A percentile compares a stretch with the other conserved stretches of the same genome.
Conservation (phyloP, 2,329 filamentous ascomycete species). For the Epichloe baconii region DNA sequence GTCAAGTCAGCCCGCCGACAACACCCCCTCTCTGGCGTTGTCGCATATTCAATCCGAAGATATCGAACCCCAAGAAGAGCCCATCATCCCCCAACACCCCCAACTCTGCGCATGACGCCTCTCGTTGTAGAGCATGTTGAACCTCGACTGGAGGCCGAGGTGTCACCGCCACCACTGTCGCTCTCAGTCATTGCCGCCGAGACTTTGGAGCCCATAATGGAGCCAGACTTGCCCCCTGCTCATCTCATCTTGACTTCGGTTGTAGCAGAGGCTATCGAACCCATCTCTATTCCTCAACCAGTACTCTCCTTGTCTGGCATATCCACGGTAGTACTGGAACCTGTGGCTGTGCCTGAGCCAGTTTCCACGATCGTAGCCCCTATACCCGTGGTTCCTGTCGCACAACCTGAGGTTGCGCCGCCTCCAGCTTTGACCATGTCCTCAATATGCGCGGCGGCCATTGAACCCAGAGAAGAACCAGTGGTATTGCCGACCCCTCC, state of each 20-base stretch:
- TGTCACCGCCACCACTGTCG: conserved; percentile 12
- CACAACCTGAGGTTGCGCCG: neutral
- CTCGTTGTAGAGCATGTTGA: conserved; percentile 18
- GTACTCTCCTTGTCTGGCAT: conserved; percentile 15
- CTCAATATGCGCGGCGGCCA: conserved; percentile 17
- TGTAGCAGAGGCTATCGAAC: conserved; percentile 17
- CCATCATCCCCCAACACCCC: conserved; percentile 18
- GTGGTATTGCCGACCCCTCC: conserved; percentile 9
- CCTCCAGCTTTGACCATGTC: conserved; percentile 16
- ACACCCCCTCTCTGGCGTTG: conserved; percentile 25
- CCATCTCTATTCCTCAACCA: conserved; percentile 1
- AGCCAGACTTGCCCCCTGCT: conserved; percentile 10
- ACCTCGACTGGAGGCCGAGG: conserved; percentile 15
- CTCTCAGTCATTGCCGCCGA: conserved; percentile 20
- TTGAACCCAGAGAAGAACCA: conserved; percentile 23
- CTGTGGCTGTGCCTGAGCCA: conserved; percentile 14
- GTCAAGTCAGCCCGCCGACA: conserved; percentile 16
- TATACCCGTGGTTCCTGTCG: conserved; percentile 1
- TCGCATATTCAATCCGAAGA: conserved; percentile 31
- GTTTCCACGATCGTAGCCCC: neutral
- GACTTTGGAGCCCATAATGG: conserved; percentile 20
- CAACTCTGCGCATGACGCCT: conserved; percentile 16
- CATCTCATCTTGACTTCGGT: conserved; percentile 19
- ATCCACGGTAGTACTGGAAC: conserved; percentile 13
- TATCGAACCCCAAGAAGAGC: conserved; percentile 30